These are phyloP conservation scores for Phaseolus coccineus DNA, from an alignment of 331 rosid genomes.

Conservation along the genomic window DNA sequence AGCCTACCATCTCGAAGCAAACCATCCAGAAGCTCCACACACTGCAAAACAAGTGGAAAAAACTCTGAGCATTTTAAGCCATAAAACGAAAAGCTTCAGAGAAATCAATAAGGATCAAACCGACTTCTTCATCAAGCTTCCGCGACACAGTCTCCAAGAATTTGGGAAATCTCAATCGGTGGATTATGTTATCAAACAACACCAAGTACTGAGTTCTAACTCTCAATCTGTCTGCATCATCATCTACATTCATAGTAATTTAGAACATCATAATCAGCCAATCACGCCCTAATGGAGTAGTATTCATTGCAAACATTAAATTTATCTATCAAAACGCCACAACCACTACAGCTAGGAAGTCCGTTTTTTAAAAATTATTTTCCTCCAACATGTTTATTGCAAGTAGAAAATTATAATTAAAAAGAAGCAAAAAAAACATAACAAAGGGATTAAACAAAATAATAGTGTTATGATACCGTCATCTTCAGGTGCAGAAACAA, in stretches of 20 bases:
- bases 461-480: slow-evolving; percentile 32
- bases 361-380: neutral
- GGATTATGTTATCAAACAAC: slow-evolving; percentile 74
- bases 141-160: slow-evolving; percentile 64
- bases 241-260: slow-evolving; percentile 47
- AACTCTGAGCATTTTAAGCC: slow-evolving; percentile 22
- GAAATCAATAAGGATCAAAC: slow-evolving; percentile 43
- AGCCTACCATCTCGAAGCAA: slow-evolving; percentile 92
- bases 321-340: slow-evolving; percentile 1
- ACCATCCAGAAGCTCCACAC: slow-evolving; percentile 72
- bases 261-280: slow-evolving; percentile 15
- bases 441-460: neutral
- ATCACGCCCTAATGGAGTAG: neutral
- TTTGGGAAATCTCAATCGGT: slow-evolving; percentile 82
- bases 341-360: neutral
- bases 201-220: slow-evolving; percentile 60
- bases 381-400: slow-evolving; percentile 8
- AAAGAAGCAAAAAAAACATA: too few relatives aligned
- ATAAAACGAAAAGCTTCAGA: slow-evolving; percentile 21
- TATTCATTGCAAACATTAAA: neutral
- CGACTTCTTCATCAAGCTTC: slow-evolving; percentile 67
- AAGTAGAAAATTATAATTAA: neutral
- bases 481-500: slow-evolving; percentile 34
- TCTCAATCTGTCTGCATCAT: slow-evolving; percentile 46
- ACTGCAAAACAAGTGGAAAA: slow-evolving; percentile 53